phyloP scores from a whole-genome alignment of 2,329 filamentous ascomycete genomes.

The Neonectria neomacrospora region DNA sequence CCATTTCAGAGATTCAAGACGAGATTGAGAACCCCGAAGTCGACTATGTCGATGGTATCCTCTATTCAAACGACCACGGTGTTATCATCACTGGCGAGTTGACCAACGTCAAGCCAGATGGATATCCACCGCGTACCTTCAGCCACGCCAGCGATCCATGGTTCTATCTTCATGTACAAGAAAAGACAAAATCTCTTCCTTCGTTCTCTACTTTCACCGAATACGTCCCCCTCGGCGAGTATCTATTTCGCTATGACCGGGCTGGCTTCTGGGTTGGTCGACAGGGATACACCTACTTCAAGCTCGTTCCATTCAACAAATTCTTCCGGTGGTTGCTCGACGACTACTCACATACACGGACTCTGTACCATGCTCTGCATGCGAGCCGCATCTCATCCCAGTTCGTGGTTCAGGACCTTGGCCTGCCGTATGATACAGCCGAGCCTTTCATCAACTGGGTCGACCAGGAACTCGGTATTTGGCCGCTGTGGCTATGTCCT shows the following conservation, averaged over 20 bases:
- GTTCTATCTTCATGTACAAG: slow-evolving; percentile 72
- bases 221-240: slow-evolving; percentile 53
- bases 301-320: slow-evolving; percentile 63
- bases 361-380: slow-evolving; percentile 72
- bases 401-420: slow-evolving; percentile 72
- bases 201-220: slow-evolving; percentile 21
- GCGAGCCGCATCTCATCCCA: slow-evolving; percentile 64
- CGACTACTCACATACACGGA: slow-evolving; percentile 69
- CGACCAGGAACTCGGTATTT: slow-evolving; percentile 36
- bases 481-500: slow-evolving; percentile 47
- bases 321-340: slow-evolving; percentile 69
- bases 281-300: slow-evolving; percentile 67
- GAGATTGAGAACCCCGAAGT: neutral
- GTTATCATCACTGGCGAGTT: slow-evolving; percentile 66
- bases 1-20: slow-evolving; percentile 54
- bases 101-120: slow-evolving; percentile 26
- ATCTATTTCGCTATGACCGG: slow-evolving; percentile 71
- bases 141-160: slow-evolving; percentile 67
- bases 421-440: slow-evolving; percentile 63
- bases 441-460: slow-evolving; percentile 47
- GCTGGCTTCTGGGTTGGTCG: slow-evolving; percentile 73
- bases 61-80: slow-evolving; percentile 59
- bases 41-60: slow-evolving; percentile 72
- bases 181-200: slow-evolving; percentile 26
- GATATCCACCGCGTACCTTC: slow-evolving; percentile 52